Conservation (phyloP, 2,329 filamentous ascomycete species). For the Alternaria metachromatica region DNA sequence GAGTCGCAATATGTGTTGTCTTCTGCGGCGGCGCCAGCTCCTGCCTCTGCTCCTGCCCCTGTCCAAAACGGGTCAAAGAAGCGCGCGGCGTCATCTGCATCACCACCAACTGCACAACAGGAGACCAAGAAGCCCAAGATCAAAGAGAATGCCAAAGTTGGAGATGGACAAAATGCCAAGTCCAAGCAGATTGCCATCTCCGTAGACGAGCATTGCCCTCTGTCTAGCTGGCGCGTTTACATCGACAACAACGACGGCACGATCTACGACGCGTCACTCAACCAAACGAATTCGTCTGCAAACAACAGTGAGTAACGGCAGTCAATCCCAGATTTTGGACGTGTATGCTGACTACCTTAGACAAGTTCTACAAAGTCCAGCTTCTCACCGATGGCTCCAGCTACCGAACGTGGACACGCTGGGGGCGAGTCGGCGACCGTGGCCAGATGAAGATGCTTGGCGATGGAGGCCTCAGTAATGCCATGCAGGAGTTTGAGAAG, state of each 20-base stretch:
- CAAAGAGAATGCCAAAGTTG: conserved; percentile 44
- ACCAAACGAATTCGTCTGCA: conserved; percentile 72
- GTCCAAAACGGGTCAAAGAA: conserved; percentile 37
- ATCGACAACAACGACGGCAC: conserved; percentile 68
- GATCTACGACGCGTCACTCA: conserved; percentile 81
- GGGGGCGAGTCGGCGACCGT: conserved; percentile 74
- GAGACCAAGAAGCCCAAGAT: conserved; percentile 33
- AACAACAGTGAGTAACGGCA: conserved; percentile 64
- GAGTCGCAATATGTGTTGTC: conserved; percentile 49
- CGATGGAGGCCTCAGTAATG: conserved; percentile 46
- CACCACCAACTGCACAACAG: conserved; percentile 24
- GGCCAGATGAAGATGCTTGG: conserved; percentile 56
- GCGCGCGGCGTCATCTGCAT: conserved; percentile 35
- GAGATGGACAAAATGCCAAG: conserved; percentile 55
- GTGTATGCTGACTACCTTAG: not conserved
- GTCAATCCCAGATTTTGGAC: not conserved
- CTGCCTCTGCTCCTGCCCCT: conserved; percentile 7
- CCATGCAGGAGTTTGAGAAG: conserved; percentile 56
- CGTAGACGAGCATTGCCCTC: conserved; percentile 55
- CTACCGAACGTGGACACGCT: conserved; percentile 75
- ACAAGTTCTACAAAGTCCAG: conserved; percentile 83
- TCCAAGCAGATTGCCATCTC: conserved; percentile 53
- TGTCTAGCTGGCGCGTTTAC: conserved; percentile 60
- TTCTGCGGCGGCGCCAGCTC: conserved; percentile 5
- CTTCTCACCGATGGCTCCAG: conserved; percentile 16